phyloP scores from a whole-genome alignment of 2,329 filamentous ascomycete genomes.

The Beauveria caledonica region DNA sequence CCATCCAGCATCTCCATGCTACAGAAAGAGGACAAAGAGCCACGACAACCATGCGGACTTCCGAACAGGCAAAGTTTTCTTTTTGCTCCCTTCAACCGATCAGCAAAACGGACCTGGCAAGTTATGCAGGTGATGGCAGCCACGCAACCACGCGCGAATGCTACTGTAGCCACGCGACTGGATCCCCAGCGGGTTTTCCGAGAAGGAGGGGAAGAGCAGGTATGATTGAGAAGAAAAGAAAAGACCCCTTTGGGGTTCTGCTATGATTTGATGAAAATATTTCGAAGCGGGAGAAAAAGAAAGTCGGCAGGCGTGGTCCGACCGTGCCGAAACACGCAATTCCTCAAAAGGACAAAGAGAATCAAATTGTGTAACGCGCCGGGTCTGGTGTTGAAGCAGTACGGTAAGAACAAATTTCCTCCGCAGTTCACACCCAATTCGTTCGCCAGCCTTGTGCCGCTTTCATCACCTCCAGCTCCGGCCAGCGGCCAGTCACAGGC shows the following conservation, averaged over 20 bases:
- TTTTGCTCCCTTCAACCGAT: neutral
- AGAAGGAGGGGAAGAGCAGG: neutral
- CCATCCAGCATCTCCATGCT: too few relatives aligned
- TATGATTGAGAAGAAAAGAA: too few relatives aligned
- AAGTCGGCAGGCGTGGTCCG: neutral
- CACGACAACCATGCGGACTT: neutral
- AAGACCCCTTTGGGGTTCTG: too few relatives aligned
- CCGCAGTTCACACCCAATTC: neutral
- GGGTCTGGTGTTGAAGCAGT: neutral
- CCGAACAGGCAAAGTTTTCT: neutral
- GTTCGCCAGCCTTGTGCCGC: neutral
- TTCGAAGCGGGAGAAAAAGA: neutral
- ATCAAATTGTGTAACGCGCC: neutral
- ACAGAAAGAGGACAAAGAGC: too few relatives aligned
- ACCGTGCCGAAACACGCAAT: neutral
- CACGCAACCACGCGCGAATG: neutral
- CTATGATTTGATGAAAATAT: too few relatives aligned
- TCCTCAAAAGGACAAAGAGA: neutral
- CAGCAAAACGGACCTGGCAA: neutral
- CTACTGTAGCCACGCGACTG: neutral
- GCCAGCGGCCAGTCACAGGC: too few relatives aligned
- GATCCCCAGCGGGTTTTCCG: neutral
- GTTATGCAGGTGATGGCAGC: constrained; percentile 8
- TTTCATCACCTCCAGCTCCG: too few relatives aligned
- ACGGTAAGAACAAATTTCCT: neutral